Percentiles rank a stretch among this genome's conserved stretches.
Conservation (phyloP, 495 filamentous ascomycete species). For the Lophium mytilinum region DNA sequence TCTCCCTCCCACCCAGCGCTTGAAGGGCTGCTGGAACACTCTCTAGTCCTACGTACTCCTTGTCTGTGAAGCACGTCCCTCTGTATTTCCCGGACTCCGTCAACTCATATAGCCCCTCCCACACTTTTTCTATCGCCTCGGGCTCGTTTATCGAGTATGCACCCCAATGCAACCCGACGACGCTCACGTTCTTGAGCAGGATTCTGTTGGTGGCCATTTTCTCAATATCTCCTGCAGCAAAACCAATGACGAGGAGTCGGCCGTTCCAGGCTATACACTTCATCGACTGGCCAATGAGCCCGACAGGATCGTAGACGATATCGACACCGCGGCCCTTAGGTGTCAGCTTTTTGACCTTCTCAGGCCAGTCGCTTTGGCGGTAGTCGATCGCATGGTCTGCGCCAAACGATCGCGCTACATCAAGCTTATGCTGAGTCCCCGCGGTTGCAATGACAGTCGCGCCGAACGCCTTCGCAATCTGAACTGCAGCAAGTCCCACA, state of each 20-base stretch:
- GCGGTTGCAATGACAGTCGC: slow-evolving; percentile 88
- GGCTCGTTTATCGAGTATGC: slow-evolving; percentile 67
- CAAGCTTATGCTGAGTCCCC: slow-evolving; percentile 65
- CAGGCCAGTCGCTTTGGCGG: slow-evolving; percentile 60
- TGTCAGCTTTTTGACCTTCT: slow-evolving; percentile 65
- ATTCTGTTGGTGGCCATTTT: slow-evolving; percentile 88
- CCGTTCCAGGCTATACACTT: slow-evolving; percentile 92
- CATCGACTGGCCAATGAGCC: slow-evolving; percentile 70
- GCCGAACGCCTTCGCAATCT: slow-evolving; percentile 85
- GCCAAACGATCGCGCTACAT: slow-evolving; percentile 69
- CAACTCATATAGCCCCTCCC: slow-evolving; percentile 71
- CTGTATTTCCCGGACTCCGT: slow-evolving; percentile 70
- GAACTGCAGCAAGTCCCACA: slow-evolving; percentile 85
- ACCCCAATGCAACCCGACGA: slow-evolving; percentile 91
- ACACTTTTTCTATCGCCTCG: slow-evolving; percentile 62
- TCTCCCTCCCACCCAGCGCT: slow-evolving; percentile 69
- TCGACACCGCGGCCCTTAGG: slow-evolving; percentile 70
- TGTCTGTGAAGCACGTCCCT: slow-evolving; percentile 73
- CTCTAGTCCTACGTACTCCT: slow-evolving; percentile 75
- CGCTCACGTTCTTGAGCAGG: slow-evolving; percentile 83
- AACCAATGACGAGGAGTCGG: slow-evolving; percentile 78
- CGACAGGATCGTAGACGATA: slow-evolving; percentile 86
- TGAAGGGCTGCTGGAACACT: slow-evolving; percentile 67
- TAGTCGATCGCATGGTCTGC: slow-evolving; percentile 83
- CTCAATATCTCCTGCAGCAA: slow-evolving; percentile 82